These are phyloP conservation scores for Cercospora sojina DNA, from an alignment of 2,329 filamentous ascomycete genomes.

Conservation along the genomic window DNA sequence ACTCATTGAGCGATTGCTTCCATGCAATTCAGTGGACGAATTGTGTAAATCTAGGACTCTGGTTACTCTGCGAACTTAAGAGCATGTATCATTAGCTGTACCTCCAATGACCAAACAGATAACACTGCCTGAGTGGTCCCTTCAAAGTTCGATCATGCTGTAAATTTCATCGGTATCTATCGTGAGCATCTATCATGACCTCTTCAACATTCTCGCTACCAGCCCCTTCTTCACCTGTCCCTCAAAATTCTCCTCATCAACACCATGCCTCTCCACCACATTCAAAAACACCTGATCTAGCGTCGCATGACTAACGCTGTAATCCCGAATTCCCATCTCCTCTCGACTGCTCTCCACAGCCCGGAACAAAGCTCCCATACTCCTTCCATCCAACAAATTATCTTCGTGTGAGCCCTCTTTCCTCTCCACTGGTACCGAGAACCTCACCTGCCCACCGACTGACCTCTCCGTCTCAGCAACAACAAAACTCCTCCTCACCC, in stretches of 20 bases:
- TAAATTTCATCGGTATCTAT: neutral
- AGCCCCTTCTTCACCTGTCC: neutral
- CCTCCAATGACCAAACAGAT: neutral
- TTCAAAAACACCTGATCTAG: slow-evolving; percentile 84
- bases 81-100: neutral
- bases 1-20: neutral
- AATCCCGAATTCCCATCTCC: slow-evolving; percentile 72
- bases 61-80: neutral
- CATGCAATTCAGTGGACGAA: neutral
- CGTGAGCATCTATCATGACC: neutral
- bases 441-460: slow-evolving; percentile 78
- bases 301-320: slow-evolving; percentile 78
- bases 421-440: slow-evolving; percentile 57
- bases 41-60: neutral
- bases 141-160: neutral
- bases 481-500: slow-evolving; percentile 62
- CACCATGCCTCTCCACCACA: slow-evolving; percentile 61
- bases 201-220: neutral
- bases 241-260: slow-evolving; percentile 23
- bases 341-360: slow-evolving; percentile 68
- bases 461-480: slow-evolving; percentile 67
- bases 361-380: slow-evolving; percentile 55
- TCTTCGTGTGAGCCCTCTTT: neutral
- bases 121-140: neutral
- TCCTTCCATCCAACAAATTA: slow-evolving; percentile 18